Evolutionary conservation across 768 basidiomycete species (phyloP).

Genomic region (Saitozyma sp.): DNA sequence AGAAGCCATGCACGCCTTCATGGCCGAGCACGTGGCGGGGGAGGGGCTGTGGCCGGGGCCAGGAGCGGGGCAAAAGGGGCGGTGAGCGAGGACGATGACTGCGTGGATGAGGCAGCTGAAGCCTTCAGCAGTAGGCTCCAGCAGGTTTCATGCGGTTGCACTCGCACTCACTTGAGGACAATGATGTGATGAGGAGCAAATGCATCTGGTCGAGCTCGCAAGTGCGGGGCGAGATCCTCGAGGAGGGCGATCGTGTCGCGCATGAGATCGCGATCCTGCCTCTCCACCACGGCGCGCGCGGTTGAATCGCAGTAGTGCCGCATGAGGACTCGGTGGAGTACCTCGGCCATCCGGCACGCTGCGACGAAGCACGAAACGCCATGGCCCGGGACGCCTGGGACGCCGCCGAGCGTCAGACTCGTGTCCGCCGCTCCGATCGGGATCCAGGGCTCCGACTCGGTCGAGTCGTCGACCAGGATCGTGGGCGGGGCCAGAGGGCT

Average conservation of each 20-base stretch:
- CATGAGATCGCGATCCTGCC: not conserved
- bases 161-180: slow-evolving; percentile 9
- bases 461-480: not conserved
- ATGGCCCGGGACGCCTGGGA: not conserved
- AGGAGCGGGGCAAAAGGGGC: slow-evolving; percentile 3
- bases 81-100: not conserved
- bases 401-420: not conserved
- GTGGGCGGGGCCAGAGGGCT: not conserved
- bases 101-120: slow-evolving; percentile 3
- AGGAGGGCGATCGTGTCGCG: slow-evolving; percentile 4
- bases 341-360: slow-evolving; percentile 4
- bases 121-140: slow-evolving; percentile 8
- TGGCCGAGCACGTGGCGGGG: no score
- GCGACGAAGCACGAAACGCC: not conserved
- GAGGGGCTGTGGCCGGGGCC: no score
- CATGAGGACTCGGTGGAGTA: slow-evolving; percentile 1
- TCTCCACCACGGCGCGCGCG: slow-evolving; percentile 1
- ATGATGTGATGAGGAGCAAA: slow-evolving; percentile 11
- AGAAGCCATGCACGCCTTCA: no score
- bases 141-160: slow-evolving; percentile 1
- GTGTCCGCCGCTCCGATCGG: not conserved
- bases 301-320: slow-evolving; percentile 1
- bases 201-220: not conserved
- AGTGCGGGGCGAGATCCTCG: no score
- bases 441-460: not conserved